Base-by-base conservation (phyloP, 495 filamentous ascomycete genomes). In the Penicillium lividum region DNA sequence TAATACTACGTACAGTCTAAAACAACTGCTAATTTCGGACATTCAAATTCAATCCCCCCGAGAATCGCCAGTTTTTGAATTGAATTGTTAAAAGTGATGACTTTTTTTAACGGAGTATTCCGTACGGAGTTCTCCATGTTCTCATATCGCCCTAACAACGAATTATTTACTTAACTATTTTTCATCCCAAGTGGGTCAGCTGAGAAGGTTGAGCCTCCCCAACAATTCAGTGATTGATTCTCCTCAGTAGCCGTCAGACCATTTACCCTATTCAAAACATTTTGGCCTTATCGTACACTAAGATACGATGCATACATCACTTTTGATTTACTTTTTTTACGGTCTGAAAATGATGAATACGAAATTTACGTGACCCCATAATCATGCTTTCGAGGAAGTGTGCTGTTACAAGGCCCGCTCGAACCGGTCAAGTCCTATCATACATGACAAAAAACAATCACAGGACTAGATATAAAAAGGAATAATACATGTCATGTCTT, bases 321-420 rank as follows among this genome's bases (percentile, higher is more conserved):
- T 22, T 22, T 22, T 22, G 22, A 22, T 22, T 22, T 22, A 22
- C 22, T 22, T 22, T 22, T 22, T 22, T 1, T 1, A 22, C n/a
- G 2, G 22, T 22, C 22, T 2, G 22, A 22, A 22, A 22, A 22
- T 22, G 22, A 22, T 22, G 22, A 22, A 22, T 22, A 22, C 22
- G 22, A 22, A 22, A 22, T 16, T 43, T 38, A 52, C 46, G 51
- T 59, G 58, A 59, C 55, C 22, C 22, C 22, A 22, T 48, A 59
- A 59, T 56, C 51, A 67, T 67, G 61, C 51, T 67, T 60, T 54
- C 46, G 60, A 59, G 68, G 70, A 72, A 75, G 68, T 72, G 68
- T 72, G 71, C 68, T 75, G 73, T 74, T 75, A 75, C 72, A 73
- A 78, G 75, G 73, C 70, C 73, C 71, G 73, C 75, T 74, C 70